These are phyloP conservation scores for Sugiyamaella marilandica DNA, from an alignment of 805 yeast species.

Conservation along the genomic window DNA sequence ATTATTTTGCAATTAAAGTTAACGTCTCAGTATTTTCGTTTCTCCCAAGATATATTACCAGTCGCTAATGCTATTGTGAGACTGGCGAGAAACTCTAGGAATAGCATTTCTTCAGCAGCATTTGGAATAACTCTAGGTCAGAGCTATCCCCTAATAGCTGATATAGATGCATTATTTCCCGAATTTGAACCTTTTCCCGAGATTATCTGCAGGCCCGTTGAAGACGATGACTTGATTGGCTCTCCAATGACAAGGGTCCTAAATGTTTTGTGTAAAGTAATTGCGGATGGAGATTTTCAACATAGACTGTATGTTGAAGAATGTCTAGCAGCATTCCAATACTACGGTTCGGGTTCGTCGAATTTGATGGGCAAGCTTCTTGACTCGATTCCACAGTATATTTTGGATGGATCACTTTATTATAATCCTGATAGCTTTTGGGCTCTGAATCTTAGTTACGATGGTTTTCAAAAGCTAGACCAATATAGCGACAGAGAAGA, in stretches of 20 bases:
- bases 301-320: constrained; percentile 7
- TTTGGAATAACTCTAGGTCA: neutral
- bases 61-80: neutral
- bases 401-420: neutral
- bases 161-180: neutral
- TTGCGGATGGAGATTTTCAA: constrained; percentile 4
- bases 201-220: neutral
- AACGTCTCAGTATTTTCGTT: too few relatives aligned
- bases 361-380: neutral
- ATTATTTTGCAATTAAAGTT: neutral
- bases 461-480: too few relatives aligned
- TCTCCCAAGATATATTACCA: neutral
- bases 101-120: neutral
- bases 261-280: constrained; percentile 3
- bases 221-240: constrained; percentile 3
- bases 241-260: constrained; percentile 6
- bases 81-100: neutral
- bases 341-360: neutral
- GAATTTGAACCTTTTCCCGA: constrained; percentile 1
- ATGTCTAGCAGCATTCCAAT: neutral
- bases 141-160: neutral
- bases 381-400: neutral
- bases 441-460: neutral
- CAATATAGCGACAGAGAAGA: too few relatives aligned
- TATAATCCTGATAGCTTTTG: neutral